A percentile compares a stretch with the other conserved stretches of the same genome.
phyloP scores from a whole-genome alignment of 73 alveolate species.

The Tetrahymena elliotti region DNA sequence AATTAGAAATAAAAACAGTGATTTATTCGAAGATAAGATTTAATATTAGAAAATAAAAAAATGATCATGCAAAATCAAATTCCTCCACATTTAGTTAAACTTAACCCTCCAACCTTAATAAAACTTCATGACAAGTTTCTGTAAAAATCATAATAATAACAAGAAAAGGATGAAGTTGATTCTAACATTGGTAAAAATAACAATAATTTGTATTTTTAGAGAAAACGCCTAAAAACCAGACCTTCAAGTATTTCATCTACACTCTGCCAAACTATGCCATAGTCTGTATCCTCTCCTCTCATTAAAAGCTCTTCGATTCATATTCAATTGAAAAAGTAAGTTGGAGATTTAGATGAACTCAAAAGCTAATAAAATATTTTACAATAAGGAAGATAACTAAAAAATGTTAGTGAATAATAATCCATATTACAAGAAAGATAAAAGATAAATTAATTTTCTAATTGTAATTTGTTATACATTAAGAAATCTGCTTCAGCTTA shows the following conservation, averaged over 20 bases:
- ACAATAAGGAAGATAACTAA: not conserved
- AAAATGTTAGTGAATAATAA: not conserved
- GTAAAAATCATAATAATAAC: too few species aligned
- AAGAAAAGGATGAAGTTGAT: not conserved
- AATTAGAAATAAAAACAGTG: too few species aligned
- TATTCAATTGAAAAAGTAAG: too few species aligned
- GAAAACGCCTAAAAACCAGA: not conserved
- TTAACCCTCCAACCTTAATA: not conserved
- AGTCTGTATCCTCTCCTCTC: not conserved
- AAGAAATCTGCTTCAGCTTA: not conserved
- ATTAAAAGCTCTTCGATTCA: not conserved
- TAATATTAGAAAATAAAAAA: too few species aligned
- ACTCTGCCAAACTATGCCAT: not conserved
- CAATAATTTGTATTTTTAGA: not conserved
- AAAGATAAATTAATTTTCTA: too few species aligned
- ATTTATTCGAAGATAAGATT: not conserved
- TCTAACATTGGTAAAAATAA: not conserved
- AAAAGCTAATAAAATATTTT: not conserved
- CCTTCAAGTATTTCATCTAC: not conserved
- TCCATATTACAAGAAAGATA: not conserved
- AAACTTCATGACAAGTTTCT: not conserved
- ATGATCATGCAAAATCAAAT: not conserved
- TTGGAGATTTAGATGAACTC: not conserved
- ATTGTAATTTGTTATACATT: too few species aligned
- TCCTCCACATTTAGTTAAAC: not conserved